Base-by-base conservation (phyloP, 1,284 basidiomycete species). In the Phaffia rhodozyma region DNA sequence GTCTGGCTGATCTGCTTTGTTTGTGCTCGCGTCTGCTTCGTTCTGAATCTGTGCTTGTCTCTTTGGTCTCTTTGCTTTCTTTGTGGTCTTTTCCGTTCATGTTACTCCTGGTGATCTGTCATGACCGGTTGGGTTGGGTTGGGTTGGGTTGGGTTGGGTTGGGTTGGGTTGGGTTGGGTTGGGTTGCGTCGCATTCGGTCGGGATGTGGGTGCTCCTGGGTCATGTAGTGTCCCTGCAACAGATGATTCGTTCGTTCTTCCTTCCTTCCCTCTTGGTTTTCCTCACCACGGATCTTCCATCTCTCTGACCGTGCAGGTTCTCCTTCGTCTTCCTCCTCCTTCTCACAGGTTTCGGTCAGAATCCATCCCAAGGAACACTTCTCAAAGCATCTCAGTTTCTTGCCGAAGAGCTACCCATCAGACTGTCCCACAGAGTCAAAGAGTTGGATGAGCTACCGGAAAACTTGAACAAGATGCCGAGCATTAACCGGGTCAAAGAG, bases 391-490 rank as follows among this genome's bases (percentile, higher is more conserved):
- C 85, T 64, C 86, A 90, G 72, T 91, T 91, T 75, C 80, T 91
- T 13, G 80, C 84, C 66, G 87, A 87, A 68, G 78, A 75, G 66
- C 30, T 29, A 30, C 52, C 16, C 29, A 89, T 99, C 13, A 85
- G 94, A 38, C 82, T 99, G 21, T 92, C 93, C 0, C 94, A 99
- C 74, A 84, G 96, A 47, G 92, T 96, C 51, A 93, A 94, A 74
- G 94, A 99, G 78, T 83, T 99, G 49, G 91, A 97, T 71, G 86
- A 91, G 70, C 81, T 99, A 5, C 94, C 96, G 0, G 89, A 97
- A 75, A 87, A 91, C 60, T 81, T 98, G 66, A 86, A 86, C 71
- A 83, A 85, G 65, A 97, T 96, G 93, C 85, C 88, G 0, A 90
- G 87, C 56, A 97, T 98, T 69, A 84, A 87, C 68, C 91, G 89